Conservation (phyloP, 306 rosid species). For the Trichosanthes truncata region DNA sequence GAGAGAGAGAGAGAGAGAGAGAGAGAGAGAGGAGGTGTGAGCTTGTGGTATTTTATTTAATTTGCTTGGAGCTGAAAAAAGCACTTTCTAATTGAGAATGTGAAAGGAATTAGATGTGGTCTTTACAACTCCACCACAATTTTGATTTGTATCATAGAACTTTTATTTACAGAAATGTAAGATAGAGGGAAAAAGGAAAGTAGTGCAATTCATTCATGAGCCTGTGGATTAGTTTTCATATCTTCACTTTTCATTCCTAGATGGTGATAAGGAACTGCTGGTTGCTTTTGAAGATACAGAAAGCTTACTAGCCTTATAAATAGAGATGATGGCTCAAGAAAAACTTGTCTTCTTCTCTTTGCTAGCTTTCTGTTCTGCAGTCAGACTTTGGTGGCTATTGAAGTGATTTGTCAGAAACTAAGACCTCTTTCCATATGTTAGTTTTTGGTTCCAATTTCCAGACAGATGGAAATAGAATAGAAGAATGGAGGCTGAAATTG, state of each 20-base stretch:
- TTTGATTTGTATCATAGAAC: conserved; percentile 94
- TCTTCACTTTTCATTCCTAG: not conserved
- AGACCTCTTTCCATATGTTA: not conserved
- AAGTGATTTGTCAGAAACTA: not conserved
- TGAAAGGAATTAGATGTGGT: conserved; percentile 58
- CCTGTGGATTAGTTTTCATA: not conserved
- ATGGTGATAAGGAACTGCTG: not conserved
- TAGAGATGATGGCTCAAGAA: not conserved
- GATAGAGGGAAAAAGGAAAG: conserved; percentile 36
- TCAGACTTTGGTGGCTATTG: not conserved
- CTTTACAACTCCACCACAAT: conserved; percentile 65
- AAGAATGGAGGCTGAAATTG: not conserved
- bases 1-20: conserved; percentile 17
- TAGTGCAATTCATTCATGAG: conserved; percentile 9
- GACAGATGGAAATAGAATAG: not conserved
- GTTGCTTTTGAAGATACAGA: not conserved
- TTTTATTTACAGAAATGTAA: conserved; percentile 53
- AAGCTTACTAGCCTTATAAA: not conserved
- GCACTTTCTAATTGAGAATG: conserved; percentile 52
- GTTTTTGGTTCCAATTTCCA: not conserved
- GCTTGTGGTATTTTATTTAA: conserved; percentile 43
- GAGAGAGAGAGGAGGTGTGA: conserved; percentile 23
- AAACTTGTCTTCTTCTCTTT: not conserved
- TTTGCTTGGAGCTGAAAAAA: conserved; percentile 31
- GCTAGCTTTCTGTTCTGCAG: not conserved